A percentile compares a stretch with the other conserved stretches of the same genome.
phyloP scores from a whole-genome alignment of 306 rosid species.

The Cyclanthera cordifolia region DNA sequence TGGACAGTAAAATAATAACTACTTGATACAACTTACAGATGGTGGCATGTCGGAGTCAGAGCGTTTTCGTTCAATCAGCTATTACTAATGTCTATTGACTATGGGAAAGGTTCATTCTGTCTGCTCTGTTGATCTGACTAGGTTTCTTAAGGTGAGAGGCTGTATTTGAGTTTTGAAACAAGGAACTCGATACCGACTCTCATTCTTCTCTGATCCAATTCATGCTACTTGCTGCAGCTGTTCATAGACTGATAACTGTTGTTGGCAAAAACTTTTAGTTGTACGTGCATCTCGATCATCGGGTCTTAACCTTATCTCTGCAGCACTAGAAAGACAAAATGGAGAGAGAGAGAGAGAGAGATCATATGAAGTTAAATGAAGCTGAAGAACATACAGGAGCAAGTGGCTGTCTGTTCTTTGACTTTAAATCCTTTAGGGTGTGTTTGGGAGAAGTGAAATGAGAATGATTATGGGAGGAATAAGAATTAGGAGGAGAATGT shows the following conservation, averaged over 20 bases:
- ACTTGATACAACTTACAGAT: neutral
- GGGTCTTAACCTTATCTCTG: neutral
- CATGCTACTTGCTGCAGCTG: neutral
- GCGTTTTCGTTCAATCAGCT: neutral
- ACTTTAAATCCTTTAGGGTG: no score
- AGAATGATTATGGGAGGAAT: no score
- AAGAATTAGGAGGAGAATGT: no score
- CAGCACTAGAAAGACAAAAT: neutral
- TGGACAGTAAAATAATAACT: neutral
- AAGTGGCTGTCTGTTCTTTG: neutral
- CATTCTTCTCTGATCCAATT: neutral
- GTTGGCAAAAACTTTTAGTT: neutral
- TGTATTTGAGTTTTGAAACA: neutral
- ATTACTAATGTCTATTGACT: neutral
- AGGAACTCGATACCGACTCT: neutral
- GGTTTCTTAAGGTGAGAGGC: constrained; percentile 1
- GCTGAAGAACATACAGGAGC: neutral
- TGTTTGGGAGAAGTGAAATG: no score
- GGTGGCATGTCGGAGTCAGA: neutral
- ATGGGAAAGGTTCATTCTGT: neutral
- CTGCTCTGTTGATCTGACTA: neutral
- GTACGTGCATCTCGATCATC: neutral
- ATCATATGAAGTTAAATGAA: neutral
- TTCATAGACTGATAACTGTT: neutral
- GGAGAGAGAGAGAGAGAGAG: neutral